Base-by-base conservation (phyloP, 2,329 filamentous ascomycete species). In the Metarhizium anisopliae region DNA sequence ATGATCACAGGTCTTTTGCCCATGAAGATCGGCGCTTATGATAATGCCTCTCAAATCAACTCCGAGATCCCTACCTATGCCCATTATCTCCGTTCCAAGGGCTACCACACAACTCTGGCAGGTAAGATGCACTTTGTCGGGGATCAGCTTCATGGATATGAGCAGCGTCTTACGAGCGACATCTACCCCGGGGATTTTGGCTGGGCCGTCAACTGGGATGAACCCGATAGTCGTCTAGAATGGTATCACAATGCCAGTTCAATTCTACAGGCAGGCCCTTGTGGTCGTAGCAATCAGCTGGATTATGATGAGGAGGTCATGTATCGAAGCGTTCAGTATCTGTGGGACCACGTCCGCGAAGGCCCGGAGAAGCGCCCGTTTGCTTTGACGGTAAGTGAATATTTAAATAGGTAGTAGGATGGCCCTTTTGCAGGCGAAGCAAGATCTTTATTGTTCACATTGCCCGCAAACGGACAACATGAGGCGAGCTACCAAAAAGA, bases 71-170 rank as follows among this genome's bases (percentile, higher is more conserved):
- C 91, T 14, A 96, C 92, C 1, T 96, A 95, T 67, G 90, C 92
- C 8, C 92, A 96, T 71, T 96, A 96, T 72, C 77, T 96, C 55
- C 87, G 92, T 52, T 79, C 83, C 47, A 84, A 86, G 64, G 90
- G 90, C 54, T 96, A 96, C 67, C 89, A 96, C 72, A 96, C 92
- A 13, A 89, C 87, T 6, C 77, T 96, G 63, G 90, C 92, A 5
- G 92, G 92, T 59, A 96, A 96, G 80, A 96, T 96, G 92, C 92
- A 96, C 73, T 96, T 96, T 69, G 88, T 95, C 55, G 92, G 92
- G 38, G 92, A 96, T 68, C 92, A 96, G 74, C 79, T 96, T 58
- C 92, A 96, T 69, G 92, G 92, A 35, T 96, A 95, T 66, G 92
- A 96, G 76, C 87, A 90, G 66, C 84, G 92, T 56, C 79, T 96